Percentiles rank a stretch among this genome's conserved stretches.
These are phyloP conservation scores for Komagataella ulmi DNA, from an alignment of 805 yeast species.

Conservation along the genomic window DNA sequence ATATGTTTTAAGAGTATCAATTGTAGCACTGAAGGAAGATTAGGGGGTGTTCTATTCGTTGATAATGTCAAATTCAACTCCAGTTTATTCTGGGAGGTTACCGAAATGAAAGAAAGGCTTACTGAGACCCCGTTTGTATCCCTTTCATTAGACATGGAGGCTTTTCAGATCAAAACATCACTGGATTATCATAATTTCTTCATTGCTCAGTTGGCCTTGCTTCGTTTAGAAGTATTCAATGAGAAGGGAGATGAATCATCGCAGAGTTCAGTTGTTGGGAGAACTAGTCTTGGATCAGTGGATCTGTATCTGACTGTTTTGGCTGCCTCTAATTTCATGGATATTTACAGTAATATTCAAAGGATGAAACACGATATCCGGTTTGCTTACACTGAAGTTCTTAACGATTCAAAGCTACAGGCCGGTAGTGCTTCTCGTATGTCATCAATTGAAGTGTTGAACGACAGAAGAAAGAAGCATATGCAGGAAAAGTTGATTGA, in stretches of 20 bases:
- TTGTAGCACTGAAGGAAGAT: conserved; percentile 58
- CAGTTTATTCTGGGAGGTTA: conserved; percentile 57
- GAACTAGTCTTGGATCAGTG: conserved; percentile 33
- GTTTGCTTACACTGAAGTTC: conserved; percentile 62
- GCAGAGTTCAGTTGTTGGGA: conserved; percentile 46
- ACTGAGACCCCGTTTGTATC: conserved; percentile 56
- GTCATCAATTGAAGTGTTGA: conserved; percentile 6
- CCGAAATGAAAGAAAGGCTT: conserved; percentile 16
- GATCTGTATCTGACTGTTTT: conserved; percentile 67
- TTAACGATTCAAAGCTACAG: conserved; percentile 36
- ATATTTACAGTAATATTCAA: conserved; percentile 56
- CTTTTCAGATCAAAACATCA: conserved; percentile 46
- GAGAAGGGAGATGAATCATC: neutral
- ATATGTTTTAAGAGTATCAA: conserved; percentile 40
- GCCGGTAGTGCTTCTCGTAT: conserved; percentile 1
- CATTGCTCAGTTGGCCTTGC: conserved; percentile 35
- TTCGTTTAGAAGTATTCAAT: conserved; percentile 50
- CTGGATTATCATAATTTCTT: conserved; percentile 83
- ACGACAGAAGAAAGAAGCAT: neutral
- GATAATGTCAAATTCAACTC: conserved; percentile 41
- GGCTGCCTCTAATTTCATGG: conserved; percentile 73
- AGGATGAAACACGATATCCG: conserved; percentile 65
- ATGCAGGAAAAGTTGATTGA: conserved; percentile 1
- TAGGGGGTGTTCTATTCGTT: conserved; percentile 55
- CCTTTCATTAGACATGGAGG: conserved; percentile 40